Evolutionary conservation across 768 basidiomycete species (phyloP).

Genomic region (Hortiboletus campestris): DNA sequence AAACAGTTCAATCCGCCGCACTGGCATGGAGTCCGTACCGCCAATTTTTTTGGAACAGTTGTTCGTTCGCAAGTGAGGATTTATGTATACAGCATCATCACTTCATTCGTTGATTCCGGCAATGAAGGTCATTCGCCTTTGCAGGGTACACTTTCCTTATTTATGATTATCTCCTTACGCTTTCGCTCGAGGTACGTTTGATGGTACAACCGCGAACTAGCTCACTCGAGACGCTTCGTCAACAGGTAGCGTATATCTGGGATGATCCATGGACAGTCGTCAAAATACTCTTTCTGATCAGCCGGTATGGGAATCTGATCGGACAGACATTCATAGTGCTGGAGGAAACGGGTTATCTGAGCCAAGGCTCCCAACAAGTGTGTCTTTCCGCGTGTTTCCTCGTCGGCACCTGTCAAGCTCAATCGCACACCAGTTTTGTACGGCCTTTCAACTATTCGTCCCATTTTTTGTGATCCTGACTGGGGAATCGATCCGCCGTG

Average conservation of each 20-base stretch:
- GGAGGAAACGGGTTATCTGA: slow-evolving; percentile 23
- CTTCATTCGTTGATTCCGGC: background rate
- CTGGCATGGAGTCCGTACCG: background rate
- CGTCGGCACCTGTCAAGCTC: background rate
- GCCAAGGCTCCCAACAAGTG: slow-evolving; percentile 15
- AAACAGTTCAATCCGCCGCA: background rate
- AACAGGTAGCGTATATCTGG: slow-evolving; percentile 21
- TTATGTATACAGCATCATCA: background rate
- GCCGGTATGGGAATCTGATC: slow-evolving; percentile 17
- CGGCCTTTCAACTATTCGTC: background rate
- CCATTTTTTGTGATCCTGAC: slow-evolving; percentile 5
- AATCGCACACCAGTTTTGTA: slow-evolving; percentile 16
- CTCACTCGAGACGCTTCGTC: background rate
- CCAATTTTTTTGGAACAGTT: slow-evolving; percentile 3
- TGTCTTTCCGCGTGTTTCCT: background rate
- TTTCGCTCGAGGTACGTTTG: slow-evolving; percentile 24
- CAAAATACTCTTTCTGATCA: slow-evolving; percentile 15
- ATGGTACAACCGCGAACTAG: too few species aligned
- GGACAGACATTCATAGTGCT: slow-evolving; percentile 22
- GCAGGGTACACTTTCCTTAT: slow-evolving; percentile 23
- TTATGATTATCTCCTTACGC: slow-evolving; percentile 29
- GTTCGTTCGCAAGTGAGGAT: slow-evolving; percentile 21
- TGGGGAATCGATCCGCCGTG: slow-evolving; percentile 24
- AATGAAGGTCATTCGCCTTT: slow-evolving; percentile 7
- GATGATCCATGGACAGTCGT: slow-evolving; percentile 8